Conservation (phyloP, 2,329 filamentous ascomycete species). For the Thelonectria blattea region DNA sequence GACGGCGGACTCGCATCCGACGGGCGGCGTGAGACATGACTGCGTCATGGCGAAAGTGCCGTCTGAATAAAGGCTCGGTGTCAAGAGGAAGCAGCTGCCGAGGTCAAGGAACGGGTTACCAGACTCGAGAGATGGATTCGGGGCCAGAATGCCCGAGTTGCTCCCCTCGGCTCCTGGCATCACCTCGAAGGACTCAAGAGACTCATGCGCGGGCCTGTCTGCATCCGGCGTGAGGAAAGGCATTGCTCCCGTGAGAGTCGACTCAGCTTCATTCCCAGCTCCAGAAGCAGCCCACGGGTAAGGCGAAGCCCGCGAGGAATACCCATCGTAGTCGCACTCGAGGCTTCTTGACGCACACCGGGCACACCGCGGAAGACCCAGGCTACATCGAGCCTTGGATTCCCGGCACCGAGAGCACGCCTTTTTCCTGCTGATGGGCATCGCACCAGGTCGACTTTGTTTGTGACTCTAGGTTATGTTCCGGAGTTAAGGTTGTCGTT, state of each 20-base stretch:
- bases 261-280: too few species aligned
- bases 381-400: conserved; percentile 21
- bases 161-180: neutral
- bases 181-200: neutral
- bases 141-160: neutral
- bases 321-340: conserved; percentile 13
- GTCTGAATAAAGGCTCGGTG: neutral
- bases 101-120: neutral
- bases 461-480: neutral
- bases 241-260: neutral
- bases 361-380: conserved; percentile 12
- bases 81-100: neutral
- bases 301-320: conserved; percentile 3
- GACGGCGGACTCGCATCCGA: neutral
- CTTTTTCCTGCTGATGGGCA: conserved; percentile 24
- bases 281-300: neutral
- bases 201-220: neutral
- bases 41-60: neutral
- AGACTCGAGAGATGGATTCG: neutral
- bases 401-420: conserved; percentile 20
- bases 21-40: neutral
- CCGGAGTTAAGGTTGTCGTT: neutral
- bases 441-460: neutral
- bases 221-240: neutral
- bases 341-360: conserved; percentile 13